A percentile compares a stretch with the other conserved stretches of the same genome.
phyloP scores from a whole-genome alignment of 352 stramenopile genomes.

The Phytophthora cryptogea region DNA sequence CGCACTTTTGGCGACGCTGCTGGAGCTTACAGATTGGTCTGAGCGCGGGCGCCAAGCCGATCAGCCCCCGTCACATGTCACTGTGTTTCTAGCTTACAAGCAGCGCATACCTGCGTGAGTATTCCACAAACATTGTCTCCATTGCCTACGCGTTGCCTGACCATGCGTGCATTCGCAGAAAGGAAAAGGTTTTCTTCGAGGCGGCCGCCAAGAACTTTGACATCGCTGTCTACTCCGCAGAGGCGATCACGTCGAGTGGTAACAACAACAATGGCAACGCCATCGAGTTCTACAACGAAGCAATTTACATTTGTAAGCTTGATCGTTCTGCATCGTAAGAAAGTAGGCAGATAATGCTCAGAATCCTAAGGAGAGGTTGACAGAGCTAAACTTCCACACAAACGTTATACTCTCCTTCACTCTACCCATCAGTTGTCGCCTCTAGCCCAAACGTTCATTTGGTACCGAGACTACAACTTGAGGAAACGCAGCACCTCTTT shows the following conservation, averaged over 20 bases:
- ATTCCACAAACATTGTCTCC: background rate
- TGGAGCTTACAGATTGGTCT: conserved; percentile 32
- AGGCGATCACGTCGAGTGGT: conserved; percentile 2
- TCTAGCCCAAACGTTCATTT: conserved; percentile 4
- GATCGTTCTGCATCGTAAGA: conserved; percentile 1
- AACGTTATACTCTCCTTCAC: conserved; percentile 12
- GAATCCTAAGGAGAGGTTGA: background rate
- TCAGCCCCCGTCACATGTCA: background rate
- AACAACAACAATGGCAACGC: conserved; percentile 4
- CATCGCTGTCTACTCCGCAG: conserved; percentile 37
- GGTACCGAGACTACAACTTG: conserved; percentile 47
- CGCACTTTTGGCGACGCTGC: conserved; percentile 47
- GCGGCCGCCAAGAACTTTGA: conserved; percentile 39
- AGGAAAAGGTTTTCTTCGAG: conserved; percentile 54
- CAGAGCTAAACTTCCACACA: conserved; percentile 20
- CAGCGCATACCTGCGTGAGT: conserved; percentile 56
- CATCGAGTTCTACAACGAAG: conserved; percentile 38
- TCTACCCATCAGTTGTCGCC: conserved; percentile 6
- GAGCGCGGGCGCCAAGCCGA: background rate
- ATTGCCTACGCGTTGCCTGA: background rate
- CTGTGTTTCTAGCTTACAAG: conserved; percentile 74
- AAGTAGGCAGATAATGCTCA: background rate
- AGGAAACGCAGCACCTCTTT: conserved; percentile 82
- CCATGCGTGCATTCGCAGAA: conserved; percentile 13
- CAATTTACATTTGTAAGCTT: conserved; percentile 58